Conservation (phyloP, 2,329 filamentous ascomycete species). For the Cladosporium sp. region DNA sequence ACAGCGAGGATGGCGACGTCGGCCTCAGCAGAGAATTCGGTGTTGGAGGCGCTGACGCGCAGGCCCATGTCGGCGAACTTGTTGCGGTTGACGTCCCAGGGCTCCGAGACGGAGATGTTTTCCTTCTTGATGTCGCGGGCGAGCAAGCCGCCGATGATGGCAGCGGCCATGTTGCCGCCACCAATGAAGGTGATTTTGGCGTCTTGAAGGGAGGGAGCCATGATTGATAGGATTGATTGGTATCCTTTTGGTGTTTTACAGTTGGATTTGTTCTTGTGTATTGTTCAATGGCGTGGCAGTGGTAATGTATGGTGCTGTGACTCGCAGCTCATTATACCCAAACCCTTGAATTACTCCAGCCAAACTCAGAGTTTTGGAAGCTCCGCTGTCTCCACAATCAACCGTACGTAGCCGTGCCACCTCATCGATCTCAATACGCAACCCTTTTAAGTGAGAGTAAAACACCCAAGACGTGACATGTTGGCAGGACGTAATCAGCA, state of each 20-base stretch:
- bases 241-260: not conserved
- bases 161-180: constrained; percentile 34
- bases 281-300: not conserved
- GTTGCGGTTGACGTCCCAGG: constrained; percentile 32
- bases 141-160: constrained; percentile 32
- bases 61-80: constrained; percentile 33
- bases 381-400: not conserved
- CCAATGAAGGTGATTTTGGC: constrained; percentile 21
- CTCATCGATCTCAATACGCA: not conserved
- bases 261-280: not conserved
- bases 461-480: not conserved
- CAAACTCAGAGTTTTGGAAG: not conserved
- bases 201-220: constrained; percentile 16
- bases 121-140: constrained; percentile 26
- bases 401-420: constrained; percentile 10
- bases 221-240: not conserved
- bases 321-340: not conserved
- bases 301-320: not conserved
- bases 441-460: not conserved
- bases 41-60: constrained; percentile 28
- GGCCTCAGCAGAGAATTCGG: constrained; percentile 27
- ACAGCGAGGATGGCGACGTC: constrained; percentile 32
- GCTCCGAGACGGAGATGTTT: constrained; percentile 32
- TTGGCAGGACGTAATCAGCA: not conserved
- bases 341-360: not conserved